Conservation (phyloP, 1,284 basidiomycete species). For the Rugosomyces carneus region DNA sequence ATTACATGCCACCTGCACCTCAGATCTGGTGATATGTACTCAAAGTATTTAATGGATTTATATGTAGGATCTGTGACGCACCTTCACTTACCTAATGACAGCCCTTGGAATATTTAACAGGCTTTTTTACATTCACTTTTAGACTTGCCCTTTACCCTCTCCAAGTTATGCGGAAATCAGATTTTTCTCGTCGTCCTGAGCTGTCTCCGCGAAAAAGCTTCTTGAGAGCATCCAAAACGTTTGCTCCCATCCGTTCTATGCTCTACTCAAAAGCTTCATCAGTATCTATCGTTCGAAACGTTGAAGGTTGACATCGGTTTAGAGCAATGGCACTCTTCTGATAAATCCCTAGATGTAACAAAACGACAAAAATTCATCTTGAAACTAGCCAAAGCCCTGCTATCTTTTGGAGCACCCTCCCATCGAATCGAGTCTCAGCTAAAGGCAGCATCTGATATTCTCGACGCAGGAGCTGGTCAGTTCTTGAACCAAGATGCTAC, state of each 20-base stretch:
- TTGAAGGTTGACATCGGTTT: conserved; percentile 26
- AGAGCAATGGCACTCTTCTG: not conserved
- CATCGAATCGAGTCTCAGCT: conserved; percentile 84
- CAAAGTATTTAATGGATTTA: too few species aligned
- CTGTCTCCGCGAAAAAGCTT: conserved; percentile 1
- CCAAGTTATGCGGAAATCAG: not conserved
- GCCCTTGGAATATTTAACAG: not conserved
- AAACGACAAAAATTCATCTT: conserved; percentile 72
- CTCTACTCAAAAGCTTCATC: conserved; percentile 21
- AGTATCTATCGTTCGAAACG: conserved; percentile 26
- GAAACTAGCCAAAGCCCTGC: conserved; percentile 74
- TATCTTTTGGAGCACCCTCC: conserved; percentile 80
- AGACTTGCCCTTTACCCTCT: not conserved
- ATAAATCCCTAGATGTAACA: conserved; percentile 40
- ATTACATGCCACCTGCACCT: conserved; percentile 61
- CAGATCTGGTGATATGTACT: conserved; percentile 65
- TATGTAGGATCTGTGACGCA: conserved; percentile 5
- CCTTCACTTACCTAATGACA: conserved; percentile 14
- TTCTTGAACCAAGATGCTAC: conserved; percentile 1
- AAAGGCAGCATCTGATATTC: conserved; percentile 39
- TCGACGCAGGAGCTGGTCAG: conserved; percentile 38
- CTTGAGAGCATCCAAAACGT: conserved; percentile 5
- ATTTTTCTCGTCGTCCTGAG: not conserved
- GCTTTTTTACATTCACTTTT: not conserved
- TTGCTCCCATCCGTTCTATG: conserved; percentile 15